phyloP scores from a whole-genome alignment of 495 filamentous ascomycete species.

The Talaromyces nanjingensis region DNA sequence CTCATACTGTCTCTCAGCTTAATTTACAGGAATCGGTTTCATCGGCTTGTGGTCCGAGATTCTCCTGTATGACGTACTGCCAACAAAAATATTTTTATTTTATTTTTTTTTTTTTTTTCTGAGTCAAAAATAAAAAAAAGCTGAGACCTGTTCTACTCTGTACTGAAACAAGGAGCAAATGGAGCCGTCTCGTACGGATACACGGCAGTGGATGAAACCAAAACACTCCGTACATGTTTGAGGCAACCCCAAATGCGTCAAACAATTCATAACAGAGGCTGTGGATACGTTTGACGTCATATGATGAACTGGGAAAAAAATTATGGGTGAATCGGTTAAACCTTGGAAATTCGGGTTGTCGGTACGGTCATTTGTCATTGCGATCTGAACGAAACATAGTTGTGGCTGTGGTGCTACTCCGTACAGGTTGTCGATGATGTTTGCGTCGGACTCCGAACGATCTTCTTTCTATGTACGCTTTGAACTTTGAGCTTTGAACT shows the following conservation, averaged over 20 bases:
- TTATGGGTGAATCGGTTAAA: neutral
- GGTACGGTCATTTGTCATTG: neutral
- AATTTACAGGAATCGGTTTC: too few relatives aligned
- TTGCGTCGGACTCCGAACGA: neutral
- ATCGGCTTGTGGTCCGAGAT: too few relatives aligned
- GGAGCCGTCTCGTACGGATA: neutral
- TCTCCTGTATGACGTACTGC: neutral
- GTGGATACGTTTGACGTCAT: neutral
- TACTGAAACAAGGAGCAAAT: neutral
- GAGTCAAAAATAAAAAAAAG: neutral
- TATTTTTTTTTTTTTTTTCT: neutral
- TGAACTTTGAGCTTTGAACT: neutral
- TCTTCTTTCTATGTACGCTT: neutral
- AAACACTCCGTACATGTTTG: neutral
- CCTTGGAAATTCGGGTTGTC: neutral
- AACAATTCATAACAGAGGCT: neutral
- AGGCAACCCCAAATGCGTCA: too few relatives aligned
- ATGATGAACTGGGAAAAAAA: neutral
- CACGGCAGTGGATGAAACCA: neutral
- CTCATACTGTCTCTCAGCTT: neutral
- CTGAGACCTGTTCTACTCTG: neutral
- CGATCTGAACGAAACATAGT: too few relatives aligned
- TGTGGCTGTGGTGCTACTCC: too few relatives aligned
- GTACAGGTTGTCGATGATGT: neutral
- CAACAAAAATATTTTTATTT: too few relatives aligned